Conservation (phyloP, 768 basidiomycete species). For the Boletales sp. region DNA sequence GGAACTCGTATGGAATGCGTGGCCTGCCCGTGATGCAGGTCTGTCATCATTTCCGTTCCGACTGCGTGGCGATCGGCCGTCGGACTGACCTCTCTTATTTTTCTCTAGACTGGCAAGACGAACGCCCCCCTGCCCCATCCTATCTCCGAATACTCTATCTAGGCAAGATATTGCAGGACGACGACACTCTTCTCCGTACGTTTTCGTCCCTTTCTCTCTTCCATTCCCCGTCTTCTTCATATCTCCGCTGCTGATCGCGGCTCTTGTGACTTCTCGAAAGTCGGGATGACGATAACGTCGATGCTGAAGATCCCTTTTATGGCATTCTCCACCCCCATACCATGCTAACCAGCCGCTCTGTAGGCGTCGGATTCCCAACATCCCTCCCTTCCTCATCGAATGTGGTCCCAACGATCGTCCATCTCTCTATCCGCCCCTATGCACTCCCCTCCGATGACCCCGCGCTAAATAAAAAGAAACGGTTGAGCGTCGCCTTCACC, state of each 20-base stretch:
- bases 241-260: conserved; percentile 1
- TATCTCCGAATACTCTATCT: conserved; percentile 74
- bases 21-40: conserved; percentile 58
- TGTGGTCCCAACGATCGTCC: conserved; percentile 58
- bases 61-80: conserved; percentile 12
- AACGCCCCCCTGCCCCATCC: conserved; percentile 72
- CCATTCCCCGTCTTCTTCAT: background rate
- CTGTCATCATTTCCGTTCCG: conserved; percentile 12
- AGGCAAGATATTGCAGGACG: conserved; percentile 80
- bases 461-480: conserved; percentile 54
- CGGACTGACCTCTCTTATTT: conserved; percentile 1
- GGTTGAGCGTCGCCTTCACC: conserved; percentile 26
- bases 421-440: conserved; percentile 66
- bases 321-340: background rate
- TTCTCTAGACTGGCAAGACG: conserved; percentile 67
- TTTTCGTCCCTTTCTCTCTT: conserved; percentile 2
- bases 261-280: background rate
- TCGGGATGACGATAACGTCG: background rate
- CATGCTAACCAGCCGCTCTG: conserved; percentile 6
- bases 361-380: conserved; percentile 32
- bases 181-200: conserved; percentile 69
- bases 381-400: conserved; percentile 29
- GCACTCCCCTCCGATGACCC: conserved; percentile 49
- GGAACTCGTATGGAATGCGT: conserved; percentile 80
- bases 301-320: background rate